Conservation (phyloP, 1,139 yeast species). For the Geotrichum reessii region DNA sequence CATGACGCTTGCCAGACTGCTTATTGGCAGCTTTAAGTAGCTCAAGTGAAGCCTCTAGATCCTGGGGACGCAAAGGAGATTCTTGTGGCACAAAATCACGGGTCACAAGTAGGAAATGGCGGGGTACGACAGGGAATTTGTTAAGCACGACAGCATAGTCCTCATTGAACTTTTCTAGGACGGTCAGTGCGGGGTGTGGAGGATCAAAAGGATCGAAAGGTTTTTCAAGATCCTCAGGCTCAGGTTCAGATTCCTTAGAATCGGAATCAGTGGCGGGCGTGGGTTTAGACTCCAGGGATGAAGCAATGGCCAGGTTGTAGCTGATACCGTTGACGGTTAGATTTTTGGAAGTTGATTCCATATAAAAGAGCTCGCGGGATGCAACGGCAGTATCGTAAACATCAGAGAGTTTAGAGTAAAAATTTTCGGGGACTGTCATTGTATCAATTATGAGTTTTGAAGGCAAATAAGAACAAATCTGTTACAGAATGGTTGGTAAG, state of each 20-base stretch:
- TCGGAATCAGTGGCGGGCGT: slow-evolving; percentile 11
- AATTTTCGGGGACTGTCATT: slow-evolving; percentile 12
- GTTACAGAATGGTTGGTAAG: background rate
- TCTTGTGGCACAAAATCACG: slow-evolving; percentile 65
- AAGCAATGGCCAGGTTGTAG: slow-evolving; percentile 41
- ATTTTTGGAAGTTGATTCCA: slow-evolving; percentile 28
- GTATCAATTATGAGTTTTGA: background rate
- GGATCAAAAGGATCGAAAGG: slow-evolving; percentile 66
- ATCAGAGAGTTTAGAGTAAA: slow-evolving; percentile 23
- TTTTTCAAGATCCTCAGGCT: slow-evolving; percentile 31
- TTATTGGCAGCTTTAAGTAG: slow-evolving; percentile 43
- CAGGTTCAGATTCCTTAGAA: slow-evolving; percentile 11
- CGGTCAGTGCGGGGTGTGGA: slow-evolving; percentile 71
- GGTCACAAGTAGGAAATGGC: slow-evolving; percentile 75
- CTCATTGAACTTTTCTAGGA: slow-evolving; percentile 49
- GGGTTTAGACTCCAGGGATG: slow-evolving; percentile 57
- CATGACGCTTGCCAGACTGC: slow-evolving; percentile 41
- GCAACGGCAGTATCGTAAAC: slow-evolving; percentile 36
- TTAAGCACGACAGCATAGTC: slow-evolving; percentile 67
- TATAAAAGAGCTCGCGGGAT: slow-evolving; percentile 31
- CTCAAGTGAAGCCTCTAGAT: slow-evolving; percentile 53
- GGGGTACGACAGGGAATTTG: slow-evolving; percentile 76
- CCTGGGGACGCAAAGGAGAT: slow-evolving; percentile 63
- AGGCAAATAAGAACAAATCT: background rate
- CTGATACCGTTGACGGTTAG: slow-evolving; percentile 34